phyloP scores from a whole-genome alignment of 768 basidiomycete species.

The Tubosaeta sp. region DNA sequence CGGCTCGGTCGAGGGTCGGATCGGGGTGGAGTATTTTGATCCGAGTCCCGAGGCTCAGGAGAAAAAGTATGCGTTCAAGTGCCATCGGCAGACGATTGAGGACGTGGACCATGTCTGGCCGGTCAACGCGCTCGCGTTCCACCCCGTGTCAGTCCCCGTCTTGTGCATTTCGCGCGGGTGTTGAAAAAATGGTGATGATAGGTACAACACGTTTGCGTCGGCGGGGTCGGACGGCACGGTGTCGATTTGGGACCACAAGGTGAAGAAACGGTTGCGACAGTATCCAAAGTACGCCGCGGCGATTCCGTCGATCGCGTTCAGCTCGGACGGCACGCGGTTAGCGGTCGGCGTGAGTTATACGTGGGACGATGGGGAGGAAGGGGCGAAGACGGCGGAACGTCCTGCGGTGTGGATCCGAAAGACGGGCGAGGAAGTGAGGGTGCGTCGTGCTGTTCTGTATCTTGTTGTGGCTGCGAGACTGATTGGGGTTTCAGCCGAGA shows the following conservation, averaged over 20 bases:
- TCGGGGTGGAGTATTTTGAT: slow-evolving; percentile 97
- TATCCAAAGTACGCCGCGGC: slow-evolving; percentile 74
- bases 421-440: slow-evolving; percentile 77
- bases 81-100: slow-evolving; percentile 85
- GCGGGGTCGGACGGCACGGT: slow-evolving; percentile 93
- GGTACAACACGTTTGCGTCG: slow-evolving; percentile 92
- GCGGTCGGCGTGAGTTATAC: slow-evolving; percentile 86
- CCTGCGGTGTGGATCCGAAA: slow-evolving; percentile 59
- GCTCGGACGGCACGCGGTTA: slow-evolving; percentile 74
- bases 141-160: slow-evolving; percentile 75
- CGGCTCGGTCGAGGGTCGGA: slow-evolving; percentile 91
- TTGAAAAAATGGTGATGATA: slow-evolving; percentile 29
- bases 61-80: slow-evolving; percentile 87
- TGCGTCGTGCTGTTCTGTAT: slow-evolving; percentile 22
- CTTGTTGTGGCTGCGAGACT: not conserved
- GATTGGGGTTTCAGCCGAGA: slow-evolving; percentile 16
- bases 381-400: slow-evolving; percentile 57
- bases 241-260: slow-evolving; percentile 95
- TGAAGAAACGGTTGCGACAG: slow-evolving; percentile 92
- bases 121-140: slow-evolving; percentile 92
- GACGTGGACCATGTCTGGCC: slow-evolving; percentile 96
- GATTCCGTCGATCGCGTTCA: slow-evolving; percentile 80
- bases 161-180: no score
- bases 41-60: slow-evolving; percentile 72
- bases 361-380: slow-evolving; percentile 84